These are phyloP conservation scores for Geopyxis carbonaria DNA, from an alignment of 495 filamentous ascomycete genomes.

Conservation along the genomic window DNA sequence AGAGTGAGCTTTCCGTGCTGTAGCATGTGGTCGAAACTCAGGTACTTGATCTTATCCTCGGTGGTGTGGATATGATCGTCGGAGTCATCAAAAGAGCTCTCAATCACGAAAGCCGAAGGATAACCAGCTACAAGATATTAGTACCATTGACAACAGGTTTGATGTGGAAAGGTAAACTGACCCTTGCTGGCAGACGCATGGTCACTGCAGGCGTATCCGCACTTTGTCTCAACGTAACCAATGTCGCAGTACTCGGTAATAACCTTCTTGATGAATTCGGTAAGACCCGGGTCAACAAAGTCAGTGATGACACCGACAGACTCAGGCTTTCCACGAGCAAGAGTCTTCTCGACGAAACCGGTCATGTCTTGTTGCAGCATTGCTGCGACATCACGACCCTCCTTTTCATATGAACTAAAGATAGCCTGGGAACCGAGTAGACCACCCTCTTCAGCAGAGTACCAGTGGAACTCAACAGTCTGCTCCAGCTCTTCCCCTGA, in stretches of 20 bases:
- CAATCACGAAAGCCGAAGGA: constrained; percentile 88
- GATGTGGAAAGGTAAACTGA: no score
- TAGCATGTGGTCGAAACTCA: constrained; percentile 95
- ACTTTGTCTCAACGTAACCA: constrained; percentile 78
- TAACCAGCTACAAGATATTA: constrained; percentile 51
- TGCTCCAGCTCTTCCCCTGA: constrained; percentile 43
- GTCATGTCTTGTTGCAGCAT: constrained; percentile 99
- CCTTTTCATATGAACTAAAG: constrained; percentile 66
- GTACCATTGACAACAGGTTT: background rate
- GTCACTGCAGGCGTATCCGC: constrained; percentile 93
- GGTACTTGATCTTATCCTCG: constrained; percentile 69
- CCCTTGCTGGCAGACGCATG: constrained; percentile 67
- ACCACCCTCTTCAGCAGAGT: constrained; percentile 81
- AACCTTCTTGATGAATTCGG: constrained; percentile 79
- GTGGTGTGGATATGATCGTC: constrained; percentile 83
- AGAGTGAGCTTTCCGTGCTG: constrained; percentile 89
- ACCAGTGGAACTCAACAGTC: constrained; percentile 94
- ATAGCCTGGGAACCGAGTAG: constrained; percentile 67
- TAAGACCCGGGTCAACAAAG: constrained; percentile 67
- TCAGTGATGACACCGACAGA: constrained; percentile 87
- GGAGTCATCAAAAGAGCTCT: constrained; percentile 40
- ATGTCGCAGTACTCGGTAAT: constrained; percentile 62
- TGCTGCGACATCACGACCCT: constrained; percentile 64
- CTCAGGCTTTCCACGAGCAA: constrained; percentile 69
- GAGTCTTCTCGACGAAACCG: constrained; percentile 66